phyloP scores from a whole-genome alignment of 257 asterid genomes.

The Leonotis leonurus region DNA sequence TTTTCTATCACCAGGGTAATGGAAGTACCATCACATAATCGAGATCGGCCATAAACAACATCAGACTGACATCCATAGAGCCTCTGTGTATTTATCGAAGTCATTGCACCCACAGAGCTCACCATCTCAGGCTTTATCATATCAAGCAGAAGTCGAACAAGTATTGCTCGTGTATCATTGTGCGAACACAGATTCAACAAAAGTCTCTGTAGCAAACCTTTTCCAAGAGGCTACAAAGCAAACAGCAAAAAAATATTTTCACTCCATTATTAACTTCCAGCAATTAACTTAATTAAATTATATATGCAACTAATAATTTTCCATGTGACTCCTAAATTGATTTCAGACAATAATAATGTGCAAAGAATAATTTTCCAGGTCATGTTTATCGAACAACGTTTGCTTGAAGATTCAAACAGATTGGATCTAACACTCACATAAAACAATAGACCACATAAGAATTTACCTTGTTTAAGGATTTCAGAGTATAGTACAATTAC shows the following conservation, averaged over 20 bases:
- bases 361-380: too few relatives aligned
- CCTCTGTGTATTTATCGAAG: slow-evolving; percentile 59
- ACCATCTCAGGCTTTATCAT: slow-evolving; percentile 69
- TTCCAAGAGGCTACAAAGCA: slow-evolving; percentile 84
- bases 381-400: too few relatives aligned
- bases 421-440: not conserved
- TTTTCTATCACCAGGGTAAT: not conserved
- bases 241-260: slow-evolving; percentile 9
- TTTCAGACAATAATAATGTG: too few relatives aligned
- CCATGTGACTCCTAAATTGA: too few relatives aligned
- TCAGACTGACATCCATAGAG: slow-evolving; percentile 93
- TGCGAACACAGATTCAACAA: slow-evolving; percentile 87
- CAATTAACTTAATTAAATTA: not conserved
- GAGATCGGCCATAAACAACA: slow-evolving; percentile 89
- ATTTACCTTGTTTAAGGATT: slow-evolving; percentile 2
- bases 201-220: slow-evolving; percentile 93
- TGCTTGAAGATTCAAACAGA: too few relatives aligned
- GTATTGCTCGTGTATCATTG: slow-evolving; percentile 67
- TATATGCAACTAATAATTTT: too few relatives aligned
- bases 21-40: slow-evolving; percentile 68
- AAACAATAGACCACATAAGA: not conserved
- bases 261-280: not conserved
- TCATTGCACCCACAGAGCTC: slow-evolving; percentile 46
- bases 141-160: slow-evolving; percentile 77
- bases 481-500: slow-evolving; percentile 28